Base-by-base conservation (phyloP, 78 protist species). In the Dictyostelium brefeldianum region DNA sequence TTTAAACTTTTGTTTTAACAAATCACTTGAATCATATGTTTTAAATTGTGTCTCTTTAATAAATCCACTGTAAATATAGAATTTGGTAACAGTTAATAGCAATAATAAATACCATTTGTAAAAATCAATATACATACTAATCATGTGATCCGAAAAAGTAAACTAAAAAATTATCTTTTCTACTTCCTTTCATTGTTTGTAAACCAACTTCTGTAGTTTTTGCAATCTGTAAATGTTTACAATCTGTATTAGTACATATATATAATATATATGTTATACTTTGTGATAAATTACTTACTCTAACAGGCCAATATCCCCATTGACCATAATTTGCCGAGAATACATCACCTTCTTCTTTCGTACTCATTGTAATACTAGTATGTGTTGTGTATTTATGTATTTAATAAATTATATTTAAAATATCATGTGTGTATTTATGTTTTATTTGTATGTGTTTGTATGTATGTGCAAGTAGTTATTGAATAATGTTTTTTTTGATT, bases 101-200 rank as follows among this genome's bases (percentile, higher is more conserved):
- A 14, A 15, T 29, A 15, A 71, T 6, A 71, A 3, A 36, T 36
- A 36, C 43, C 43, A 36, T 36, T 36, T 36, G 2, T 75, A n/a
- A 48, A 9, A 75, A 22, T 50, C 1, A 18, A 3, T 29, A 69
- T 25, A 82, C 90, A 54, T 82, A 82, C 90, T 85, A 87, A 64
- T 87, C 83, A 11, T 62, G 62, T 31, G 92, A 87, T 1, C 92
- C 92, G 77, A 87, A 87, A 56, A 87, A 87, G 65, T 87, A 87
- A 20, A 87, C 83, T 2, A 62, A 17, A 11, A 54, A 29, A 31
- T 27, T 67, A n/a, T 75, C 92, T 31, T 70, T 59, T 48, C 77
- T 87, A 3, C 6, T 3, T 46, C 71, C 36, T 87, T 51, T 74
- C 41, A 87, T 0, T 17, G 65, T 64, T 29, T 14, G 10, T 48